Evolutionary conservation across 176 grass and related monocot species (phyloP).

Genomic region (Pharus latifolius): DNA sequence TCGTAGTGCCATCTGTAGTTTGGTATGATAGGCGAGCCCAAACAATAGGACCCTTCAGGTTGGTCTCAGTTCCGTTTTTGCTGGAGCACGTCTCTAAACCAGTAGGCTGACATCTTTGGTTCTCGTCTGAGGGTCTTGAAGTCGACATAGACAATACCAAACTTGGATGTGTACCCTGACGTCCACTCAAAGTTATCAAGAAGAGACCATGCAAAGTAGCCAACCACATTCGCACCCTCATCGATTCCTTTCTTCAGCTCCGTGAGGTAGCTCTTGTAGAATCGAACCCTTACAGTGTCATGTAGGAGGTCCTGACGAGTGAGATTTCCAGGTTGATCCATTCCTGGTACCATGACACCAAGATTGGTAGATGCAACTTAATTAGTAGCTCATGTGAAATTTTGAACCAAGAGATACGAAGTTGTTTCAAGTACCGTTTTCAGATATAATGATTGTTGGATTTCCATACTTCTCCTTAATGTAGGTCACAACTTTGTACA

Average conservation of each 20-base stretch:
- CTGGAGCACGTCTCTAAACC: slow-evolving; percentile 44
- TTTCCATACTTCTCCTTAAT: slow-evolving; percentile 69
- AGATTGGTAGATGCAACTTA: background rate
- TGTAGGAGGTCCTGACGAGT: slow-evolving; percentile 34
- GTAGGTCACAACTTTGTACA: slow-evolving; percentile 83
- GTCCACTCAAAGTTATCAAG: slow-evolving; percentile 61
- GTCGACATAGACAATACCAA: slow-evolving; percentile 52
- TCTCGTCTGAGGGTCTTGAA: slow-evolving; percentile 32
- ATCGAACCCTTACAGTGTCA: slow-evolving; percentile 28
- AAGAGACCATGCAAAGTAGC: slow-evolving; percentile 71
- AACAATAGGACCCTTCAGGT: too few relatives aligned
- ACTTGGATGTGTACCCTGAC: slow-evolving; percentile 44
- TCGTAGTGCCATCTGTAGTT: too few relatives aligned
- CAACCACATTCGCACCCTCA: slow-evolving; percentile 39
- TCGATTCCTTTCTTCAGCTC: slow-evolving; percentile 47
- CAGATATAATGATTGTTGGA: slow-evolving; percentile 49
- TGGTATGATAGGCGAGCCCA: too few relatives aligned
- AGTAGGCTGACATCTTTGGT: slow-evolving; percentile 54
- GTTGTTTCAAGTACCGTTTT: slow-evolving; percentile 54
- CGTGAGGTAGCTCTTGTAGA: slow-evolving; percentile 39
- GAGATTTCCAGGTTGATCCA: slow-evolving; percentile 54
- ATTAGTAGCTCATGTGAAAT: background rate
- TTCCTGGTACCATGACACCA: slow-evolving; percentile 19
- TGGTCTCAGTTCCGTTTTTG: background rate
- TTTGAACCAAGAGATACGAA: background rate